Evolutionary conservation across 2,329 filamentous ascomycete species (phyloP).

Genomic region (Lasiodiplodia hormozganensis): DNA sequence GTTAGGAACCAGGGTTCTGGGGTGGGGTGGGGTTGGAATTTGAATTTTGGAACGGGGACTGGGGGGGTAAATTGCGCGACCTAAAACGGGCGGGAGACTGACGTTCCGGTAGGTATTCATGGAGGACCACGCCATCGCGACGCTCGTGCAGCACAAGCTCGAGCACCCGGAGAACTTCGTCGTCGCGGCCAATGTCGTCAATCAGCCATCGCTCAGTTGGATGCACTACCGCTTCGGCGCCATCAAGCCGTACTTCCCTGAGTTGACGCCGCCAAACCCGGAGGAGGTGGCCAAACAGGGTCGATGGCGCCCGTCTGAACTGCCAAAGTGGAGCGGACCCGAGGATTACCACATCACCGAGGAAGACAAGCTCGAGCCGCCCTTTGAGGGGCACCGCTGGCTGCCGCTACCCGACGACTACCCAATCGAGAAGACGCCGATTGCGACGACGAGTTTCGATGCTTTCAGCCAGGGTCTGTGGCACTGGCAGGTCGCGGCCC

Average conservation of each 20-base stretch:
- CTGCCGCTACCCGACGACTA: conserved; percentile 53
- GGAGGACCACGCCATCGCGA: conserved; percentile 57
- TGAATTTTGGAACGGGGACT: neutral
- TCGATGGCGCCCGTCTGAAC: conserved; percentile 50
- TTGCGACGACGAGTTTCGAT: conserved; percentile 57
- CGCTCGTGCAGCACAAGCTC: conserved; percentile 61
- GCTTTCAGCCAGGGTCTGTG: conserved; percentile 52
- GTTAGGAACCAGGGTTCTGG: neutral
- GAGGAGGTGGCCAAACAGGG: conserved; percentile 35
- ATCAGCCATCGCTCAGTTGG: conserved; percentile 61
- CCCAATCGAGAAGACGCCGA: conserved; percentile 54
- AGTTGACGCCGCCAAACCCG: conserved; percentile 39
- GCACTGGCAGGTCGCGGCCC: conserved; percentile 59
- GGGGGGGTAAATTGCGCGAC: conserved; percentile 3
- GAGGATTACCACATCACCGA: conserved; percentile 34
- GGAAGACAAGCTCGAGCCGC: conserved; percentile 38
- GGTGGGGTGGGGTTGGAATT: neutral
- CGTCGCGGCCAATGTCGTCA: conserved; percentile 64
- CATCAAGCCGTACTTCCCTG: conserved; percentile 62
- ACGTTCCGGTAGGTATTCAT: conserved; percentile 42
- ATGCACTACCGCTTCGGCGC: conserved; percentile 62
- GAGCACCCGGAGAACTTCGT: conserved; percentile 59
- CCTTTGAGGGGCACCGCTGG: conserved; percentile 59
- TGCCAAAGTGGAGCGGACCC: conserved; percentile 44
- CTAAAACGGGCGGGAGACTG: neutral